Percentiles rank a stretch among this genome's conserved stretches.
Evolutionary conservation across 2,329 filamentous ascomycete genomes (phyloP).

Genomic region (Pyricularia sp.): DNA sequence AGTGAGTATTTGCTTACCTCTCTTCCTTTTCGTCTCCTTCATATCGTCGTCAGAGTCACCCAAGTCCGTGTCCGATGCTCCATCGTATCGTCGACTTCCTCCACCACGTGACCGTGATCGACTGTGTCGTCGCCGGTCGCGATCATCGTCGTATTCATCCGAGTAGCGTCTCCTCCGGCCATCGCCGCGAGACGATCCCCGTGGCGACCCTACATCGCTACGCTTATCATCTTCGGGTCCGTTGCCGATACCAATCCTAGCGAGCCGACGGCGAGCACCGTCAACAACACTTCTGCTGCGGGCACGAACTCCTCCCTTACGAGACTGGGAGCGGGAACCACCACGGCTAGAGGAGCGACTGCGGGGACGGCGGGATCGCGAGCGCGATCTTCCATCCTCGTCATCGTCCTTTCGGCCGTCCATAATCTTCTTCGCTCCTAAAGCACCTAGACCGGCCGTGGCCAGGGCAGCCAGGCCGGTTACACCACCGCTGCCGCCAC

Average conservation of each 20-base stretch:
- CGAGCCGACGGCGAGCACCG: slow-evolving; percentile 49
- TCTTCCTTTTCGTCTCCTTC: slow-evolving; percentile 45
- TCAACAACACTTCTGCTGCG: slow-evolving; percentile 60
- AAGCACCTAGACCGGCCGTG: slow-evolving; percentile 50
- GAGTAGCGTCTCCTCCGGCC: slow-evolving; percentile 18
- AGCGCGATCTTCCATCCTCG: slow-evolving; percentile 14
- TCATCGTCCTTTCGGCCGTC: slow-evolving; percentile 28
- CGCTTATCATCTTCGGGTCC: slow-evolving; percentile 31
- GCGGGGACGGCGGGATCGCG: slow-evolving; percentile 43
- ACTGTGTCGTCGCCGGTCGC: slow-evolving; percentile 23
- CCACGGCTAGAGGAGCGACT: slow-evolving; percentile 38
- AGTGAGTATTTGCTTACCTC: slow-evolving; percentile 52
- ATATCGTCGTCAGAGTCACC: slow-evolving; percentile 50
- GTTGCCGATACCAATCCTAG: slow-evolving; percentile 51
- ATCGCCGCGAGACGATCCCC: slow-evolving; percentile 11
- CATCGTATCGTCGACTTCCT: slow-evolving; percentile 9
- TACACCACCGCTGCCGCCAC: slow-evolving; percentile 31
- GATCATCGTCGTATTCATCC: slow-evolving; percentile 37
- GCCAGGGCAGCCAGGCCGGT: slow-evolving; percentile 52
- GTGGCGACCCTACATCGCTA: slow-evolving; percentile 10
- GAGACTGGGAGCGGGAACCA: slow-evolving; percentile 32
- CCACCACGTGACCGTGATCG: slow-evolving; percentile 24
- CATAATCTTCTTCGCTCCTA: slow-evolving; percentile 52
- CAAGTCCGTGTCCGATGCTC: slow-evolving; percentile 40
- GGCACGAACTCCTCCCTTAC: slow-evolving; percentile 29